Percentiles rank a stretch among this genome's conserved stretches.
Conservation (phyloP, 164 flowering plant genomes). For the Chimonanthus salicifolius region DNA sequence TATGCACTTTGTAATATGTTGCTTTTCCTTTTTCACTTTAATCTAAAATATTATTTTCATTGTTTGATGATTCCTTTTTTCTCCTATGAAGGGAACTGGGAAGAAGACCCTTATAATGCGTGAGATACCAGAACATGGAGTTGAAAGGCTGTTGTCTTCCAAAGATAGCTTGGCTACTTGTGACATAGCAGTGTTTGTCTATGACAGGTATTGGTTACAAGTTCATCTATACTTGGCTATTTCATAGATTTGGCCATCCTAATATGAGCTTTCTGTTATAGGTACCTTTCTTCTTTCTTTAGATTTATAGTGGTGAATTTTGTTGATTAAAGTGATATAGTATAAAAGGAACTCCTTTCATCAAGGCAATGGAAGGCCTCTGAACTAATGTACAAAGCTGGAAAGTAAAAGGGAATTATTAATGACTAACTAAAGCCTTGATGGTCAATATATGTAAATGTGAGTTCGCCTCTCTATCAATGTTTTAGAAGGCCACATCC, state of each 20-base stretch:
- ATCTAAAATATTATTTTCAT: not conserved
- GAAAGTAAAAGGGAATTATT: not conserved
- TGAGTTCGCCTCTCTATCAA: not conserved
- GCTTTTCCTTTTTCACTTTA: not conserved
- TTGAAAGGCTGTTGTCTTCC: constrained; percentile 41
- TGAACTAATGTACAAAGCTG: not conserved
- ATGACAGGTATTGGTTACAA: constrained; percentile 66
- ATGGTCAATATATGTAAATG: not conserved
- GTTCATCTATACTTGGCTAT: not conserved
- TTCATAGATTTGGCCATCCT: not conserved
- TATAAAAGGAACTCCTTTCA: not conserved
- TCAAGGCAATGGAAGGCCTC: not conserved
- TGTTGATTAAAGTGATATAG: not conserved
- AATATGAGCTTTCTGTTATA: not conserved
- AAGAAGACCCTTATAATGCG: constrained; percentile 65
- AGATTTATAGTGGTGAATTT: not conserved
- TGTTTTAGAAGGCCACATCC: not conserved
- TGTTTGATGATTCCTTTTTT: not conserved
- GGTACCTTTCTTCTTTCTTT: not conserved
- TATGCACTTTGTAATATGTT: not conserved
- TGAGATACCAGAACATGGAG: constrained; percentile 77
- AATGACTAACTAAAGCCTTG: not conserved
- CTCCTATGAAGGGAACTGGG: constrained; percentile 45
- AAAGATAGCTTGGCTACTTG: constrained; percentile 83
- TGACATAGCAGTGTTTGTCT: constrained; percentile 81